These are phyloP conservation scores for Cornus suecica DNA, from an alignment of 148 eudicot genomes.

Conservation along the genomic window DNA sequence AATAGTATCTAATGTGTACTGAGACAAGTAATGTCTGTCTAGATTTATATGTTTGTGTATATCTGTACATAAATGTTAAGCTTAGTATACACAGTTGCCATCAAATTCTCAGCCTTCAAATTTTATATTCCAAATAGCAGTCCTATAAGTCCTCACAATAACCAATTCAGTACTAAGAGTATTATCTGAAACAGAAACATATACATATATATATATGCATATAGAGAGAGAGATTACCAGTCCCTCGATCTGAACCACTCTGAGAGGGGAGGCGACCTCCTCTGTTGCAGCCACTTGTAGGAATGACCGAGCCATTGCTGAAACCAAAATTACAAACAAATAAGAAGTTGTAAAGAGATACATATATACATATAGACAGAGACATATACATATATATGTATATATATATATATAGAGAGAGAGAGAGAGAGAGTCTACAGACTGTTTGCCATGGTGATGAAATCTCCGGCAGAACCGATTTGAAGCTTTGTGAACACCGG, in stretches of 20 bases:
- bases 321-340: neutral
- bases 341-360: neutral
- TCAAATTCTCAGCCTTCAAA: no score
- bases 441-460: slow-evolving; percentile 46
- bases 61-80: no score
- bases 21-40: no score
- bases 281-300: slow-evolving; percentile 78
- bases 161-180: no score
- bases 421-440: slow-evolving; percentile 5
- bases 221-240: slow-evolving; percentile 34
- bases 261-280: slow-evolving; percentile 69
- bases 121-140: no score
- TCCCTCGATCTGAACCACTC: slow-evolving; percentile 96
- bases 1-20: no score
- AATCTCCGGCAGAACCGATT: neutral
- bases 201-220: no score
- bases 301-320: slow-evolving; percentile 63
- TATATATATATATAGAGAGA: neutral
- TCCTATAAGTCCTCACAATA: no score
- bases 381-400: neutral
- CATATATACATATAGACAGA: neutral
- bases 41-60: no score
- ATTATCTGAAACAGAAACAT: no score
- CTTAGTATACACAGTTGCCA: no score
- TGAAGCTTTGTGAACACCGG: neutral